These are phyloP conservation scores for Triticum dicoccoides DNA, from an alignment of 176 grass and related monocot genomes.

Conservation along the genomic window DNA sequence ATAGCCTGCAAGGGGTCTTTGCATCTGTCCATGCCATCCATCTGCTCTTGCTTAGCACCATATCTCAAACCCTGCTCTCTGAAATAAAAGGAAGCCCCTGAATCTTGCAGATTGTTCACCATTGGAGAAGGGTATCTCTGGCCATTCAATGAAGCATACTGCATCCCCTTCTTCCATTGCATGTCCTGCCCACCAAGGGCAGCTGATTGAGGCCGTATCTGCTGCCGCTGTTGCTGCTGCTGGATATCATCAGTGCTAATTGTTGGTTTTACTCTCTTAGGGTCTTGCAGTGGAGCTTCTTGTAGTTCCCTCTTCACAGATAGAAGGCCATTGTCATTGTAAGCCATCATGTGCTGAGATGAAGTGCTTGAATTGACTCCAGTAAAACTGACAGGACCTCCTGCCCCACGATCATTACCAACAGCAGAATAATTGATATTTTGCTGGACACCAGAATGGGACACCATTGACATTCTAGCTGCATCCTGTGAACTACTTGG, in stretches of 20 bases:
- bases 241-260: slow-evolving; percentile 68
- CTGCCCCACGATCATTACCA: slow-evolving; percentile 56
- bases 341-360: slow-evolving; percentile 58
- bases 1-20: slow-evolving; percentile 57
- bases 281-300: slow-evolving; percentile 60
- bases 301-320: slow-evolving; percentile 77
- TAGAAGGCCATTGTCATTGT: slow-evolving; percentile 52
- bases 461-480: slow-evolving; percentile 45
- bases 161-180: slow-evolving; percentile 80
- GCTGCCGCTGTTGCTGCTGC: slow-evolving; percentile 58
- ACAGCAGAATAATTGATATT: slow-evolving; percentile 45
- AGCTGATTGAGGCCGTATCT: slow-evolving; percentile 48
- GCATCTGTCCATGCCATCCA: slow-evolving; percentile 55
- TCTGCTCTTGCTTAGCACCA: slow-evolving; percentile 70
- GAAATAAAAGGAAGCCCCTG: slow-evolving; percentile 65
- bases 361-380: slow-evolving; percentile 58
- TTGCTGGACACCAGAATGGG: slow-evolving; percentile 60
- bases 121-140: slow-evolving; percentile 68
- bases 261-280: slow-evolving; percentile 74
- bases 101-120: slow-evolving; percentile 63
- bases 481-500: slow-evolving; percentile 67
- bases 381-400: slow-evolving; percentile 50
- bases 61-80: slow-evolving; percentile 67
- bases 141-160: slow-evolving; percentile 56
- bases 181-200: slow-evolving; percentile 50